phyloP scores from a whole-genome alignment of 805 yeast genomes.

The Yamadazyma philogaea region DNA sequence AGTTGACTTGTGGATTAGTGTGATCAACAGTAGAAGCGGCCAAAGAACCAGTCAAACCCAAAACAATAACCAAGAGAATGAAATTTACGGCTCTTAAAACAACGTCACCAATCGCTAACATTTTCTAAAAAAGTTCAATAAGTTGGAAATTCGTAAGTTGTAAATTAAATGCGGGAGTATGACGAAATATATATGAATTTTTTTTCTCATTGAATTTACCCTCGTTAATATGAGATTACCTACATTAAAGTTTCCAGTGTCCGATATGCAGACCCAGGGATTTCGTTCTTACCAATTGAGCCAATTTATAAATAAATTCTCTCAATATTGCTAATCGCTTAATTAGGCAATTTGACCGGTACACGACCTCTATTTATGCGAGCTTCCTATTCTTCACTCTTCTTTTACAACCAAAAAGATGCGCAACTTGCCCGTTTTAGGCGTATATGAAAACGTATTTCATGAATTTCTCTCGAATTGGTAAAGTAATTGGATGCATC shows the following conservation, averaged over 20 bases:
- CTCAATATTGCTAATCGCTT: conserved; percentile 8
- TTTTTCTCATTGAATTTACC: conserved; percentile 1
- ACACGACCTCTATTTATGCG: background rate
- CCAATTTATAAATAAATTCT: conserved; percentile 5
- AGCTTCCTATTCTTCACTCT: conserved; percentile 1
- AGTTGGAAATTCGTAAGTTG: background rate
- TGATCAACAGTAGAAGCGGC: conserved; percentile 57
- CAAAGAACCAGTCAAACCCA: conserved; percentile 89
- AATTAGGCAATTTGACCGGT: conserved; percentile 3
- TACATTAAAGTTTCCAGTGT: conserved; percentile 2
- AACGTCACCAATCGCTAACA: conserved; percentile 72
- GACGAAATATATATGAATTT: conserved; percentile 5
- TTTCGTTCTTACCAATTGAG: conserved; percentile 8
- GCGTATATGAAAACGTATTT: background rate
- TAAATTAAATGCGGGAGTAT: conserved; percentile 1
- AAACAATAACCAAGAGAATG: conserved; percentile 67
- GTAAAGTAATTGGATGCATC: background rate
- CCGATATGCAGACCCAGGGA: background rate
- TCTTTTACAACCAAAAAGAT: conserved; percentile 1
- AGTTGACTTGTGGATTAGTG: conserved; percentile 78
- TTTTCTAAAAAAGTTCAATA: conserved; percentile 16
- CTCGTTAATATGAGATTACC: conserved; percentile 4
- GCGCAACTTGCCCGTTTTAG: conserved; percentile 1
- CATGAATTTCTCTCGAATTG: background rate
- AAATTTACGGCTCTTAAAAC: conserved; percentile 73